Evolutionary conservation across 805 yeast species (phyloP).

Genomic region (Zygoascus tannicola): DNA sequence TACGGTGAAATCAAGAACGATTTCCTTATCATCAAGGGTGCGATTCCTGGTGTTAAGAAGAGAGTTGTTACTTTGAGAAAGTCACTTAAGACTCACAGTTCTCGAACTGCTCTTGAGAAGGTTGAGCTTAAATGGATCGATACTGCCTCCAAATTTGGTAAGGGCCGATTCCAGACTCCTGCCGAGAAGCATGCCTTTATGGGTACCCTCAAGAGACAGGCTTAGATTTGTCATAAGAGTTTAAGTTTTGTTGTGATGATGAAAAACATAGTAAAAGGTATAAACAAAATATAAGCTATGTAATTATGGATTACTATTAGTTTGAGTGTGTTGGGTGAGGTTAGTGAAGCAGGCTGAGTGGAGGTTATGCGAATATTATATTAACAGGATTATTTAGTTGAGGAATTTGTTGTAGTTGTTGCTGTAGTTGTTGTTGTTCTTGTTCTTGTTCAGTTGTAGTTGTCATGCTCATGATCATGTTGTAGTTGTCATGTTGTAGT

Average conservation of each 20-base stretch:
- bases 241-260: not conserved
- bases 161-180: slow-evolving; percentile 99
- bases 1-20: slow-evolving; percentile 98
- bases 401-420: too few species aligned
- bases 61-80: slow-evolving; percentile 98
- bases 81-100: slow-evolving; percentile 94
- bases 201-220: slow-evolving; percentile 82
- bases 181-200: slow-evolving; percentile 99
- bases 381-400: too few species aligned
- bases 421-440: too few species aligned
- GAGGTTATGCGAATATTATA: too few species aligned
- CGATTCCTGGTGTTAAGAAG: slow-evolving; percentile 99
- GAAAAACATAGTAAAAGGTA: not conserved
- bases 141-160: slow-evolving; percentile 99
- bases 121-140: slow-evolving; percentile 99
- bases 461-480: too few species aligned
- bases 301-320: not conserved
- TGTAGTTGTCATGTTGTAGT: too few species aligned
- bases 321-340: too few species aligned
- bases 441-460: too few species aligned
- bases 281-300: not conserved
- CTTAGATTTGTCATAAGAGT: not conserved
- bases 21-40: slow-evolving; percentile 95
- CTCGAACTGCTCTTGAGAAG: slow-evolving; percentile 95
- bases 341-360: too few species aligned